These are phyloP conservation scores for Boletus tomentosulus DNA, from an alignment of 768 basidiomycete genomes.

Conservation along the genomic window DNA sequence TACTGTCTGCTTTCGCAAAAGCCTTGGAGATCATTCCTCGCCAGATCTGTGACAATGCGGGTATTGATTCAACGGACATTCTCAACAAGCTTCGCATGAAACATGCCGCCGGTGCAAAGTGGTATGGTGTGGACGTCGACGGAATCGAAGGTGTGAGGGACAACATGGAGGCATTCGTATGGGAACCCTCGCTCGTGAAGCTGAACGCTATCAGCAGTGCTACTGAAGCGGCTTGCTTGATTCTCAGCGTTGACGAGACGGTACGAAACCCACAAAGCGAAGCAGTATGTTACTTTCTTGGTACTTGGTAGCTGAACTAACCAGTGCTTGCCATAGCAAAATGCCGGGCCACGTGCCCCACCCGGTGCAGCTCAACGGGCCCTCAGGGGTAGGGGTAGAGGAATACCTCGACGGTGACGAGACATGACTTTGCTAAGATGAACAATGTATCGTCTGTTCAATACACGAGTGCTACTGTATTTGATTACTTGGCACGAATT, in stretches of 20 bases:
- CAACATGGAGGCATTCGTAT: constrained; percentile 97
- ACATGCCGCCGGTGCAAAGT: constrained; percentile 82
- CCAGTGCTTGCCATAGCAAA: constrained; percentile 43
- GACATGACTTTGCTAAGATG: constrained; percentile 11
- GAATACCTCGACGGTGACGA: constrained; percentile 63
- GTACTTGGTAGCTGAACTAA: constrained; percentile 14
- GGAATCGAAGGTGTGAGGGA: constrained; percentile 83
- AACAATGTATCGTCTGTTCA: constrained; percentile 19
- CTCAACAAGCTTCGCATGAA: constrained; percentile 97
- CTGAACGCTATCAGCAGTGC: constrained; percentile 94
- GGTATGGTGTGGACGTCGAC: constrained; percentile 95
- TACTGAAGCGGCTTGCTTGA: constrained; percentile 92
- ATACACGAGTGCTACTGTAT: constrained; percentile 8
- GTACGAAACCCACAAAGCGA: constrained; percentile 94
- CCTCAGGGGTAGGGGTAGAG: constrained; percentile 81
- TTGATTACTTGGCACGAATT: background rate
- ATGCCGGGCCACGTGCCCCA: constrained; percentile 83
- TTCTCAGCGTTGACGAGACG: constrained; percentile 96
- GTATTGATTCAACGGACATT: constrained; percentile 94
- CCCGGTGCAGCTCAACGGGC: constrained; percentile 89
- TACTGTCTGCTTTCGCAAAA: constrained; percentile 94
- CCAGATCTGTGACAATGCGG: constrained; percentile 98
- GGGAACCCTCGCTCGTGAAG: constrained; percentile 97
- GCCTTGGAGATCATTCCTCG: constrained; percentile 97
- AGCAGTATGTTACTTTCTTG: constrained; percentile 51